Conservation (phyloP, 352 stramenopile species). For the Globisporangium lucens region DNA sequence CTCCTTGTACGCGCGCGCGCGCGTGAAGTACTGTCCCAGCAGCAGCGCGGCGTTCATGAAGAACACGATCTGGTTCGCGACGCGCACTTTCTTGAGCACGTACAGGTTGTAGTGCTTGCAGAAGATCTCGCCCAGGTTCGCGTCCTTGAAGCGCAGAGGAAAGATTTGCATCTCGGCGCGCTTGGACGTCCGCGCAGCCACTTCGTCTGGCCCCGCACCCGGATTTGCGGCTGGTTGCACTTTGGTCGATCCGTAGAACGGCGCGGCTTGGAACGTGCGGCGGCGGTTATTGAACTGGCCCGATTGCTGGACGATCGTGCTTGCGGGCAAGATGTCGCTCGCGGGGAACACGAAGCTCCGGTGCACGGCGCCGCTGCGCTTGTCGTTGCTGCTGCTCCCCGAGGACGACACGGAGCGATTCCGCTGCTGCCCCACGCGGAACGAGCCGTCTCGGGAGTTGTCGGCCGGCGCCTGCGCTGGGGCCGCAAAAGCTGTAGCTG, state of each 20-base stretch:
- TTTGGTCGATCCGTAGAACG: constrained; percentile 32
- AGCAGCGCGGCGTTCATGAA: constrained; percentile 45
- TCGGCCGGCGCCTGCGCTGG: not conserved
- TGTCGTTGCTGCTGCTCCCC: constrained; percentile 25
- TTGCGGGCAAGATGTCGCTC: constrained; percentile 40
- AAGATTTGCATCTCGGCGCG: constrained; percentile 51
- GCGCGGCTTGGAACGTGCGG: constrained; percentile 17
- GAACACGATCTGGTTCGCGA: constrained; percentile 46
- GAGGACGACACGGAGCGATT: constrained; percentile 21
- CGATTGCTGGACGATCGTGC: constrained; percentile 35
- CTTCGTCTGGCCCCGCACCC: constrained; percentile 3
- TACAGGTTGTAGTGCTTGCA: constrained; percentile 76
- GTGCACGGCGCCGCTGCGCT: constrained; percentile 28
- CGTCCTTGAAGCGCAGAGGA: constrained; percentile 56
- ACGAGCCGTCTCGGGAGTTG: constrained; percentile 1
- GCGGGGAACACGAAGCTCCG: constrained; percentile 40
- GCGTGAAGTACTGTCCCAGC: constrained; percentile 43
- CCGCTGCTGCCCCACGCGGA: constrained; percentile 13
- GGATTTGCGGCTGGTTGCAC: constrained; percentile 22
- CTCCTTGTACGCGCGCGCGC: constrained; percentile 22
- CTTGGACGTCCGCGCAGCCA: constrained; percentile 14
- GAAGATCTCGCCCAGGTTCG: constrained; percentile 61
- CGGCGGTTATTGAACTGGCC: constrained; percentile 23
- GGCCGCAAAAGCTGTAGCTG: not conserved
- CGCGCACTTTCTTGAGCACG: constrained; percentile 60